Conservation (phyloP, 2,329 filamentous ascomycete genomes). For the Colletotrichum somersetense region DNA sequence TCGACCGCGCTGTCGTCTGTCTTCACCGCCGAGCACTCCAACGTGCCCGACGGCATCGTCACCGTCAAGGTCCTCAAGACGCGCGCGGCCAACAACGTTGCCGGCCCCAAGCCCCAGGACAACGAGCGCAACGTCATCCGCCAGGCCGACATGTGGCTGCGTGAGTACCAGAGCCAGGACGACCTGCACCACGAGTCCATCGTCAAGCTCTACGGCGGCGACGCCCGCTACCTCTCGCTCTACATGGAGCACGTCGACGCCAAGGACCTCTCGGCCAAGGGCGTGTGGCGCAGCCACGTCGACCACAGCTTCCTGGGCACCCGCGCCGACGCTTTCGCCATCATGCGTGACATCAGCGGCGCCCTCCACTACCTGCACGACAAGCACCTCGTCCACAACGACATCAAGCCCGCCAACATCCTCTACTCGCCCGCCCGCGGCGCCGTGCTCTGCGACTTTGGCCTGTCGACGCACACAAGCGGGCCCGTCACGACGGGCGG, state of each 20-base stretch:
- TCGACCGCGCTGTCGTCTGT: slow-evolving; percentile 67
- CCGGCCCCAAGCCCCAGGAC: slow-evolving; percentile 60
- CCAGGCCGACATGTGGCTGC: slow-evolving; percentile 71
- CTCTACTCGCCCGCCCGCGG: slow-evolving; percentile 70
- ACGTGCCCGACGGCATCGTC: slow-evolving; percentile 65
- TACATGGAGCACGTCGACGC: slow-evolving; percentile 74
- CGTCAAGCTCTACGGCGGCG: slow-evolving; percentile 69
- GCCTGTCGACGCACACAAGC: slow-evolving; percentile 63
- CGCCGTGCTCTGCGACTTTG: slow-evolving; percentile 72
- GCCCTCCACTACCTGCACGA: slow-evolving; percentile 69
- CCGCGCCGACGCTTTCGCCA: slow-evolving; percentile 63
- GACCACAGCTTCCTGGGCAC: slow-evolving; percentile 65
- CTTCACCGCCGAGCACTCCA: slow-evolving; percentile 66
- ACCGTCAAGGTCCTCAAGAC: slow-evolving; percentile 74
- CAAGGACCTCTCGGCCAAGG: slow-evolving; percentile 63
- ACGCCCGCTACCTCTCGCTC: slow-evolving; percentile 69
- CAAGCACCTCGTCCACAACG: slow-evolving; percentile 68
- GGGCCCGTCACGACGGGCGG: slow-evolving; percentile 65
- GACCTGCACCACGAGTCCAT: slow-evolving; percentile 69
- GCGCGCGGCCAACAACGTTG: slow-evolving; percentile 50
- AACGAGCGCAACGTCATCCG: slow-evolving; percentile 68
- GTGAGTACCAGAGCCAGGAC: slow-evolving; percentile 68
- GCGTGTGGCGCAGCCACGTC: slow-evolving; percentile 62
- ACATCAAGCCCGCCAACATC: slow-evolving; percentile 73
- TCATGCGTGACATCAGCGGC: slow-evolving; percentile 66